Percentiles rank a stretch among this genome's conserved stretches.
Evolutionary conservation across 176 grass and related monocot species (phyloP).

Genomic region (Triticum dicoccoides): DNA sequence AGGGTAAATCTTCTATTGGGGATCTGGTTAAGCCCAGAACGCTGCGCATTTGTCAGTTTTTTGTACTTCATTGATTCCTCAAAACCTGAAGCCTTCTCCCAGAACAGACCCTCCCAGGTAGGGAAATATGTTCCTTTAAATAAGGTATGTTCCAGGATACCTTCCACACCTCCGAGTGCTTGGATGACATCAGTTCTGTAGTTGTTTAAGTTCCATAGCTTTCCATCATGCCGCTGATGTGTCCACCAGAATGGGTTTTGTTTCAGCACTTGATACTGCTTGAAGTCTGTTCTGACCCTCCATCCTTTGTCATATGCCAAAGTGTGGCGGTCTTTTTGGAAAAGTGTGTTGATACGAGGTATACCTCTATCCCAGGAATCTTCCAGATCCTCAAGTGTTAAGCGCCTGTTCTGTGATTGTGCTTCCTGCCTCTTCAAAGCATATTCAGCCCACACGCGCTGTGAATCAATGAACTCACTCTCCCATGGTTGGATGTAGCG

Average conservation of each 20-base stretch:
- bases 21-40: slow-evolving; percentile 93
- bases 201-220: slow-evolving; percentile 98
- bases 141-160: slow-evolving; percentile 91
- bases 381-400: slow-evolving; percentile 95
- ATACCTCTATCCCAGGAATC: slow-evolving; percentile 99
- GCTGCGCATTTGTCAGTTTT: slow-evolving; percentile 93
- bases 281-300: slow-evolving; percentile 96
- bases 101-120: slow-evolving; percentile 97
- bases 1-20: slow-evolving; percentile 95
- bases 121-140: slow-evolving; percentile 99
- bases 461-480: slow-evolving; percentile 97
- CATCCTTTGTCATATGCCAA: slow-evolving; percentile 98
- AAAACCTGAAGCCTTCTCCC: slow-evolving; percentile 96
- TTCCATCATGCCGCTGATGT: slow-evolving; percentile 93
- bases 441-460: slow-evolving; percentile 97
- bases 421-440: slow-evolving; percentile 97
- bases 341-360: slow-evolving; percentile 95
- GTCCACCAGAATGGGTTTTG: slow-evolving; percentile 99
- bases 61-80: slow-evolving; percentile 99
- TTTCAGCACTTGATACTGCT: slow-evolving; percentile 98
- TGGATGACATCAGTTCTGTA: slow-evolving; percentile 98
- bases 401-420: slow-evolving; percentile 81
- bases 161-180: slow-evolving; percentile 98
- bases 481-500: slow-evolving; percentile 96
- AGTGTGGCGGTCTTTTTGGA: slow-evolving; percentile 97